Evolutionary conservation across 768 basidiomycete genomes (phyloP).

Genomic region (Terana coerulea): DNA sequence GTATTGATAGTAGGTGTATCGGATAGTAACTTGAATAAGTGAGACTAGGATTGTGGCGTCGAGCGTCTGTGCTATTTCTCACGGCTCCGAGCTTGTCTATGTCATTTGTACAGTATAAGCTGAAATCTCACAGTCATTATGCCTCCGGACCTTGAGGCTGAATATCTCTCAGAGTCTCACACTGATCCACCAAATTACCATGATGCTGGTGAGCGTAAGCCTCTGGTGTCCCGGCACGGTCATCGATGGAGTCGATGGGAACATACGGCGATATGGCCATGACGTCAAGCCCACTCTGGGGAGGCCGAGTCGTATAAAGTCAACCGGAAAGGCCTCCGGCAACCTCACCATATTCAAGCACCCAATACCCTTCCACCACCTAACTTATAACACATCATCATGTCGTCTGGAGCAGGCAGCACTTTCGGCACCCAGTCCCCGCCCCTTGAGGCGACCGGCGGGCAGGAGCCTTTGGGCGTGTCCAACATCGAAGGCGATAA

Average conservation of each 20-base stretch:
- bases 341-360: not conserved
- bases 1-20: not conserved
- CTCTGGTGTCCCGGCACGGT: not conserved
- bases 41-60: not conserved
- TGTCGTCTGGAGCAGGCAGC: constrained; percentile 20
- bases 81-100: not conserved
- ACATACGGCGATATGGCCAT: not conserved
- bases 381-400: constrained; percentile 10
- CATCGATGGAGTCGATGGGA: not conserved
- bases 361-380: not conserved
- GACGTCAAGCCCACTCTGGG: constrained; percentile 5
- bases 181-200: not conserved
- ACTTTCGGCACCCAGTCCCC: constrained; percentile 51
- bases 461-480: constrained; percentile 45
- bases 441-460: constrained; percentile 46
- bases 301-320: not conserved
- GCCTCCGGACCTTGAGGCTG: not conserved
- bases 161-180: not conserved
- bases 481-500: constrained; percentile 35
- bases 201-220: not conserved
- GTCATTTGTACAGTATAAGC: not conserved
- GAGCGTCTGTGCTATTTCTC: not conserved
- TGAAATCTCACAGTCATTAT: not conserved
- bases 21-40: no score
- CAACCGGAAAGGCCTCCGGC: not conserved